Base-by-base conservation (phyloP, 106 monocot genomes). In the Allium fistulosum region DNA sequence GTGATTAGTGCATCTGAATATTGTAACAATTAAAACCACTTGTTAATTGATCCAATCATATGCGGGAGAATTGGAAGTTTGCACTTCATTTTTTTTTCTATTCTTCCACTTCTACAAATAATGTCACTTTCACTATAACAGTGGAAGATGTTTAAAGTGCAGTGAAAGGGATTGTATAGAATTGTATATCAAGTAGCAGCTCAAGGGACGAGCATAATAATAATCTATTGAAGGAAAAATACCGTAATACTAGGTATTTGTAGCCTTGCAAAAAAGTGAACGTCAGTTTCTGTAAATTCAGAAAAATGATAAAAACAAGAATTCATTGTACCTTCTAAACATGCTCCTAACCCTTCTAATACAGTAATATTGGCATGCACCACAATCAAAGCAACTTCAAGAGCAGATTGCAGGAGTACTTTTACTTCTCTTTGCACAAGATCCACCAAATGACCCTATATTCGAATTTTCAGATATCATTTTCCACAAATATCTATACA, bases 341-440 rank as follows among this genome's bases (percentile, higher is more conserved):
- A 70, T 56, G 97, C 89, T 26, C 92, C 97, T 69, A 99, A 89
- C 15, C 92, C 89, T 72, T 92, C 89, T 63, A 99, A 79, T 17
- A 99, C 92, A 26, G 81, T 81, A 64, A 89, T 84, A 79, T 99
- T 99, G 48, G 92, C 92, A 69, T 83, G 86, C 17, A 99, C 74
- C 6, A 99, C 97, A 11, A 75, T 87, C 50, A 90, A 87, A 75
- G 92, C 97, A 17, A 99, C 97, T 75, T 87, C 87, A 58, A 99
- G 92, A 15, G 92, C 97, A 57, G 97, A 92, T 62, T 89, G 92
- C 62, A 99, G 75, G 67, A 92, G 72, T 49, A 60, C 9, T 77
- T 84, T 92, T 51, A 99, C 92, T 73, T 99, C 97, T 67, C 69
- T 79, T 79, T 92, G 92, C 16, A 92, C 87, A 70, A 99, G 73